Percentiles rank a stretch among this genome's conserved stretches.
Conservation (phyloP, 495 filamentous ascomycete species). For the Oidiodendron maius region DNA sequence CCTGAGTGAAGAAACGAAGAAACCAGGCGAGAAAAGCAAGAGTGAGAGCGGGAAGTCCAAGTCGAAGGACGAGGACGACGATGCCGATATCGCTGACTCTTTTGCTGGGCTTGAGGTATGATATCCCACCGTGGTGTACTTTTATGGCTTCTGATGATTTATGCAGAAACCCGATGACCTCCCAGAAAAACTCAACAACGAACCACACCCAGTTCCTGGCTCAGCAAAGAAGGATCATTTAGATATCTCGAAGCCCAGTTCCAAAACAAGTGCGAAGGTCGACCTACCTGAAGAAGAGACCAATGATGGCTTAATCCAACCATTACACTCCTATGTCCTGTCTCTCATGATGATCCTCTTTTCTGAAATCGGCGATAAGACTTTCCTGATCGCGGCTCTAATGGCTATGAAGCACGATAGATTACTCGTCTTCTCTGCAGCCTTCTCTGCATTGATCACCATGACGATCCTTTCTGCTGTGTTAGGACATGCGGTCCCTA, state of each 20-base stretch:
- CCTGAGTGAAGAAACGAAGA: conserved; percentile 63
- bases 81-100: conserved; percentile 30
- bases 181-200: conserved; percentile 74
- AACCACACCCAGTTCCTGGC: conserved; percentile 65
- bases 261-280: conserved; percentile 19
- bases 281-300: conserved; percentile 28
- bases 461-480: conserved; percentile 98
- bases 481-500: conserved; percentile 89
- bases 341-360: conserved; percentile 97
- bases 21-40: conserved; percentile 35
- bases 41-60: conserved; percentile 29
- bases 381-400: conserved; percentile 90
- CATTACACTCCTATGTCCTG: conserved; percentile 86
- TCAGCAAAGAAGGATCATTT: conserved; percentile 61
- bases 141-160: conserved; percentile 13
- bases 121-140: neutral
- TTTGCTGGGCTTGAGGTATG: conserved; percentile 65
- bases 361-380: conserved; percentile 97
- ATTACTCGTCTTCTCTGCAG: conserved; percentile 86
- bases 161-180: conserved; percentile 75
- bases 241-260: conserved; percentile 50
- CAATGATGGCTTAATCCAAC: conserved; percentile 64
- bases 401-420: conserved; percentile 99
- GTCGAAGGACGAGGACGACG: conserved; percentile 22
- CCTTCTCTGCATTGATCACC: conserved; percentile 80